These are phyloP conservation scores for Lodderomyces margitis DNA, from an alignment of 1,139 yeast species.

Conservation along the genomic window DNA sequence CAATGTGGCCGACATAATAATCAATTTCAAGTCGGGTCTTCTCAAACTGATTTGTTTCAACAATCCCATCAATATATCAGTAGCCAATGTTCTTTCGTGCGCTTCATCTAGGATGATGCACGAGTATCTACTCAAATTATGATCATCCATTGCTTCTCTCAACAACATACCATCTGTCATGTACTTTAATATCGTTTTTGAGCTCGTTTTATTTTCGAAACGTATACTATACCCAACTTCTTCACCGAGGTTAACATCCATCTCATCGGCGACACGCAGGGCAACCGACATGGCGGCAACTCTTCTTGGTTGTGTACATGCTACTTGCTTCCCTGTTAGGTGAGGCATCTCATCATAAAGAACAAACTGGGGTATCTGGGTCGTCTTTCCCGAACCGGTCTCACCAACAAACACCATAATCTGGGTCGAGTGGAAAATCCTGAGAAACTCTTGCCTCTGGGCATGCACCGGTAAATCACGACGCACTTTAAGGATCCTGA, in stretches of 20 bases:
- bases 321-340: constrained; percentile 73
- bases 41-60: constrained; percentile 76
- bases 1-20: constrained; percentile 96
- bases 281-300: constrained; percentile 99
- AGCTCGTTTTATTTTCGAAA: constrained; percentile 84
- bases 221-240: constrained; percentile 94
- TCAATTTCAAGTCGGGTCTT: constrained; percentile 86
- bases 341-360: constrained; percentile 91
- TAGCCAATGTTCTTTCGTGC: constrained; percentile 94
- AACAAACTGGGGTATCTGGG: constrained; percentile 96
- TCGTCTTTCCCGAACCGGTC: constrained; percentile 97
- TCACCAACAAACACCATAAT: constrained; percentile 98
- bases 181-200: constrained; percentile 81
- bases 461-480: constrained; percentile 92
- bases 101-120: constrained; percentile 97
- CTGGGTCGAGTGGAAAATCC: constrained; percentile 80
- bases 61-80: constrained; percentile 95
- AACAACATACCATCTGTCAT: constrained; percentile 99
- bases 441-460: constrained; percentile 84
- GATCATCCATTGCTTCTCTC: constrained; percentile 98
- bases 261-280: constrained; percentile 91
- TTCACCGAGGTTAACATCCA: constrained; percentile 87
- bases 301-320: constrained; percentile 97
- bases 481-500: constrained; percentile 72
- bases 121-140: constrained; percentile 72